Conservation (phyloP, 192 early-diverging fungal species). For the Mortierella alpina region DNA sequence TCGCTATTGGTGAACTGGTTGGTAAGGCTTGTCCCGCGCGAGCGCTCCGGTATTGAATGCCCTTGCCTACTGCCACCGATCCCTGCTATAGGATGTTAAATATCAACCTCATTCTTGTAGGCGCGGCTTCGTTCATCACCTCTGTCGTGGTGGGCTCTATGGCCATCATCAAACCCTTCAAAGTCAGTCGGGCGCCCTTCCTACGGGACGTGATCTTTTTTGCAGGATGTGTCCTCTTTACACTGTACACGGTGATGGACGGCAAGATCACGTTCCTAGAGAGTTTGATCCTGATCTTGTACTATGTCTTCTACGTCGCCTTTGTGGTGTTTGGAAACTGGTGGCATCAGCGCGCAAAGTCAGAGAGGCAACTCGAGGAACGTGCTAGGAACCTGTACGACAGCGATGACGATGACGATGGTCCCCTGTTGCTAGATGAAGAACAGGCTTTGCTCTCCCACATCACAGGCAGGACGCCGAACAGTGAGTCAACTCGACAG, state of each 20-base stretch:
- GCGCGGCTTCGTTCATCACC: constrained; percentile 85
- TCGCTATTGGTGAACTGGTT: constrained; percentile 93
- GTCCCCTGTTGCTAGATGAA: constrained; percentile 3
- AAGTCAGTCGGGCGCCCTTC: constrained; percentile 74
- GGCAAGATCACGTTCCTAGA: constrained; percentile 67
- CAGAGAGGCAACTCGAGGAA: constrained; percentile 55
- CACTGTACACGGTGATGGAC: constrained; percentile 66
- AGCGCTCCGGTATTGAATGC: background rate
- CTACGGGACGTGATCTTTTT: constrained; percentile 88
- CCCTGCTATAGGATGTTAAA: too few relatives aligned
- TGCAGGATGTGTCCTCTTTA: constrained; percentile 63
- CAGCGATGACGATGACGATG: constrained; percentile 13
- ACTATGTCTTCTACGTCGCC: constrained; percentile 70
- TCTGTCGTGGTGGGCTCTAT: constrained; percentile 88
- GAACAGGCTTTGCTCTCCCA: constrained; percentile 18
- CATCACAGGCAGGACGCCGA: background rate
- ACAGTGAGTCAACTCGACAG: background rate
- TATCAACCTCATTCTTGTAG: background rate
- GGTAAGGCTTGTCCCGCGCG: constrained; percentile 60
- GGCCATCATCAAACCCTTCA: constrained; percentile 83
- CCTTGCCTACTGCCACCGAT: too few relatives aligned
- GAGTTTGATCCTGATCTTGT: constrained; percentile 64
- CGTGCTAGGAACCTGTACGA: constrained; percentile 60
- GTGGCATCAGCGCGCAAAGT: constrained; percentile 54
- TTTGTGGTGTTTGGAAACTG: constrained; percentile 70